Base-by-base conservation (phyloP, 1,284 basidiomycete species). In the Melampsora occidentalis region DNA sequence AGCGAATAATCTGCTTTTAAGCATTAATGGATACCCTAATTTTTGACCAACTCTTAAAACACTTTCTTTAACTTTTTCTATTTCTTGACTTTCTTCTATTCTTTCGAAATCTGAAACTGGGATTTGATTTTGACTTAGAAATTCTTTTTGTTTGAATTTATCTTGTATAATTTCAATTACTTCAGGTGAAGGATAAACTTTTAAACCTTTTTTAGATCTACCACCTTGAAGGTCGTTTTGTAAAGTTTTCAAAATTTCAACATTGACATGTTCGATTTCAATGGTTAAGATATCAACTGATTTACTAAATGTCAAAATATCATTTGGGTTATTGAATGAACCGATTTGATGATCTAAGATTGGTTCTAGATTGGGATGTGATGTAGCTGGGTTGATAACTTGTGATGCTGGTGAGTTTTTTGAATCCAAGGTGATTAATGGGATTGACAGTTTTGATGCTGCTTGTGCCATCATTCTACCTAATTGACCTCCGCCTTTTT, bases 261-360 rank as follows among this genome's bases (percentile, higher is more conserved):
- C 93, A 80, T 97, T 89, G 76, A 99, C 94, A 81, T 99, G 96
- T 85, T 99, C 96, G 66, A 99, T 99, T 85, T 99, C 96, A 71
- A 97, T 90, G 0, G 97, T 99, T 72, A 99, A 85, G 53, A 99
- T 86, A 81, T 98, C 93, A 51, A 93, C 94, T 82, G 90, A 89
- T 25, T 83, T 79, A 0, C 94, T 93, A 22, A 99, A 88, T 80
- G 91, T 87, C 63, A 86, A 86, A 80, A 99, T 97, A 83, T 92
- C 91, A 28, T 84, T 85, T 2, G 91, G 87, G 81, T 94, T 90
- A 48, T 90, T 86, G 84, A 98, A 99, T 10, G 92, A 90, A 67
- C 96, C 96, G 81, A 97, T 90, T 81, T 95, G 86, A 82, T 99
- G 97, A 14, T 81, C 81, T 22, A 81, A 77, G 5, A 79, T 77